These are phyloP conservation scores for Gaultheria prostrata DNA, from an alignment of 148 eudicot species.

Conservation along the genomic window DNA sequence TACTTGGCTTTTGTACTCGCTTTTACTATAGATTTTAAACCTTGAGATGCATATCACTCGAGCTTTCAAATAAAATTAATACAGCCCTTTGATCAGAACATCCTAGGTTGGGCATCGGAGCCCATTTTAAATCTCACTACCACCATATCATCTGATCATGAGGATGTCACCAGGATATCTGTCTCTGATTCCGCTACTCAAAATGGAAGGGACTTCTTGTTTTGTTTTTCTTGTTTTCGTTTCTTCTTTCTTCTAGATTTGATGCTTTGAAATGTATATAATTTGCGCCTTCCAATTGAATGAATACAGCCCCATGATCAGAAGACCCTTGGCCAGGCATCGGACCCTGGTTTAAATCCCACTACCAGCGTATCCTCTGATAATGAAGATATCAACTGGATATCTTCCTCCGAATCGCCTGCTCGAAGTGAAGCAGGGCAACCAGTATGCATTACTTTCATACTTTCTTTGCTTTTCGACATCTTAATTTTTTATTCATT, in stretches of 20 bases:
- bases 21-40: not conserved
- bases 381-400: not conserved
- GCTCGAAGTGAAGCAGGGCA: not conserved
- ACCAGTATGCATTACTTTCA: not conserved
- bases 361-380: not conserved
- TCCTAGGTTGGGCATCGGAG: too few species aligned
- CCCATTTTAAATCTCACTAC: too few species aligned
- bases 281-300: not conserved
- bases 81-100: not conserved
- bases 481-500: not conserved
- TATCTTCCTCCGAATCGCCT: not conserved
- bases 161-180: too few species aligned
- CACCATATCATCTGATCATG: too few species aligned
- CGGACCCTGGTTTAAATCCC: not conserved
- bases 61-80: not conserved
- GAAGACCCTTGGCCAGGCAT: not conserved
- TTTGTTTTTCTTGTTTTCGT: too few species aligned
- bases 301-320: constrained; percentile 5
- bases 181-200: too few species aligned
- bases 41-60: not conserved
- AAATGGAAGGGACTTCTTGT: too few species aligned
- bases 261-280: not conserved
- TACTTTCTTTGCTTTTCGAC: not conserved
- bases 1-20: not conserved
- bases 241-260: not conserved